Conservation (phyloP, 2,329 filamentous ascomycete genomes). For the Fusarium sp. region DNA sequence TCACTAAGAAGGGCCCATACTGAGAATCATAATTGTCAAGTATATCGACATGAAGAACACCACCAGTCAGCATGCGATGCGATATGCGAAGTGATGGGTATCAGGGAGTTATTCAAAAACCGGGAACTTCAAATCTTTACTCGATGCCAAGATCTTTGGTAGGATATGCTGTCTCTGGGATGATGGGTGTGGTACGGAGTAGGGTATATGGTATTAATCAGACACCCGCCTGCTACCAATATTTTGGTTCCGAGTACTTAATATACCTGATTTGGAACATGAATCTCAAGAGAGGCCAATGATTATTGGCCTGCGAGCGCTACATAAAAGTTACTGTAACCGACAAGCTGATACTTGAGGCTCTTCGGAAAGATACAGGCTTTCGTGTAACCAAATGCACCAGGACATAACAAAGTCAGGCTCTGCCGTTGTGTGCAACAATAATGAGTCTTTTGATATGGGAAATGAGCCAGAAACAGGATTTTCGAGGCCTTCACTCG, state of each 20-base stretch:
- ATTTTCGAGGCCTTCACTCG: neutral
- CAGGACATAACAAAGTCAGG: neutral
- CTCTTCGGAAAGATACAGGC: neutral
- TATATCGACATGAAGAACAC: neutral
- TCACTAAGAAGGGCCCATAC: neutral
- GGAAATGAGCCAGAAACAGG: neutral
- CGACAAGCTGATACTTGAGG: neutral
- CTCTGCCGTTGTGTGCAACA: neutral
- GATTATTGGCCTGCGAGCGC: neutral
- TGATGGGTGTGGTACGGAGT: neutral
- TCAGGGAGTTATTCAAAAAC: neutral
- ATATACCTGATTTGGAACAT: neutral
- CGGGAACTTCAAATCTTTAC: neutral
- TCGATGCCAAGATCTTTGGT: neutral
- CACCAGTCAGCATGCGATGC: neutral
- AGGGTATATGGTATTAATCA: neutral
- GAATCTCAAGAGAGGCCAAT: neutral
- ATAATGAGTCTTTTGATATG: neutral
- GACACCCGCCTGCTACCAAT: neutral
- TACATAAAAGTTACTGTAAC: neutral
- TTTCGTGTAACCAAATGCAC: neutral
- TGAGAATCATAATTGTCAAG: neutral
- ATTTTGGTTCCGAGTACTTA: neutral
- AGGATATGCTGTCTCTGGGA: no score
- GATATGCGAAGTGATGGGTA: neutral